Base-by-base conservation (phyloP, 306 rosid genomes). In the Myrica gale region DNA sequence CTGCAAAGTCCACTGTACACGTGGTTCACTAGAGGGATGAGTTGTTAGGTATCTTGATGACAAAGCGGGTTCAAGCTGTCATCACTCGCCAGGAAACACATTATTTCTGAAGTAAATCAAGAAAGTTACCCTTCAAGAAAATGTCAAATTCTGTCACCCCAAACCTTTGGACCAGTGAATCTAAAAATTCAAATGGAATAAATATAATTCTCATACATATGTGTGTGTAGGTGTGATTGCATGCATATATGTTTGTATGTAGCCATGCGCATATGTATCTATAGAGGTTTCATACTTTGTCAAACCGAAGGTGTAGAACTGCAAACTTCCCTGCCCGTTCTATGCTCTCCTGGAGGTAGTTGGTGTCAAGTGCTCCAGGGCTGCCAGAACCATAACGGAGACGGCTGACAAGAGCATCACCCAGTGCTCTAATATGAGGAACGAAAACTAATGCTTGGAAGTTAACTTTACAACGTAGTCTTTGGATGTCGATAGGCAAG, bases 391-490 rank as follows among this genome's bases (percentile, higher is more conserved):
- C 93, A 80, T 87, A 71, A 61, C 89, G 87, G 65, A 95, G 97
- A 4, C 97, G 97, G 80, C 74, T 85, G 75, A 95, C 75, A 43
- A 95, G 92, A 71, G 97, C 87, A 77, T 90, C 93, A 69, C 99
- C 99, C 50, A 95, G 90, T 68, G 85, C 81, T 87, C 89, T 87
- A 68, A 95, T 83, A 73, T 90, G 93, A 46, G 97, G 98, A 85
- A 95, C 99, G 79, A 95, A 95, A 67, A 26, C 84, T 77, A 95
- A 85, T 67, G 97, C 99, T 82, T 95, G 82, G 76, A 92, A 95
- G 91, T 95, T 95, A 77, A 95, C 97, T 83, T 92, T 95, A 82
- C 96, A 88, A 17, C 98, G 95, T n/a, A 95, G 84, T 57, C 87
- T 88, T 78, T 95, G 99, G 73, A 92, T 95, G 75, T 92, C 93